Evolutionary conservation across 2,329 filamentous ascomycete species (phyloP), one percentile per base, ranked within the genome.

Genomic region (Xylaria sp.): DNA sequence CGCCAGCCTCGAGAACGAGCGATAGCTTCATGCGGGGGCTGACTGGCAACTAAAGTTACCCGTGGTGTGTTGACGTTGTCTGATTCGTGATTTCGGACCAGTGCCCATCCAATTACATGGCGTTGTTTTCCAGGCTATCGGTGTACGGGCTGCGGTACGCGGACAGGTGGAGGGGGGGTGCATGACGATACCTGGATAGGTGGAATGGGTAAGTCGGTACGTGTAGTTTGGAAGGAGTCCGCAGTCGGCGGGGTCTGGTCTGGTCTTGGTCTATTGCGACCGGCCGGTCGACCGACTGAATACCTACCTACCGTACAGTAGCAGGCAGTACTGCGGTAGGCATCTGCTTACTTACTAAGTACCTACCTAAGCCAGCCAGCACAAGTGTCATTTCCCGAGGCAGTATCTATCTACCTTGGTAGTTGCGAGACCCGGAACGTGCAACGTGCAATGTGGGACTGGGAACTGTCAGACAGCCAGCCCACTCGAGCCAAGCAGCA

Each of bases 61-160:
- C 78, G 78, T 80, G 78, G 75, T 63, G 68, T 63, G 54, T 74
- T 68, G 67, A 71, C 70, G 73, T 64, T 70, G 65, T 76, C 72
- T 72, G 69, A 79, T 80, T 80, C 77, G 77, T 67, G 62, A 47
- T 53, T 44, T 55, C 5, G 35, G 40, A 41, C n/a, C 23, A 31
- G 46, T 43, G 47, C 44, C 31, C 21, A 48, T 49, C 54, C 64
- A 64, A 64, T 64, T 64, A 43, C 53, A n/a, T 25, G 27, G 53
- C 38, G 51, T 37, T 38, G 37, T 49, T 58, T 54, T 38, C 53
- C 25, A 54, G 21, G 21, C n/a, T 59, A 23, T 51, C 62, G 57
- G 54, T 57, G 63, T 67, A 60, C 62, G 60, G 58, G 59, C 49
- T 25, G n/a, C 56, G 33, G 48, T 35, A 38, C 21, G 19, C 6